Conservation (phyloP, 2,329 filamentous ascomycete genomes). For the Paraphoma chrysanthemicola region DNA sequence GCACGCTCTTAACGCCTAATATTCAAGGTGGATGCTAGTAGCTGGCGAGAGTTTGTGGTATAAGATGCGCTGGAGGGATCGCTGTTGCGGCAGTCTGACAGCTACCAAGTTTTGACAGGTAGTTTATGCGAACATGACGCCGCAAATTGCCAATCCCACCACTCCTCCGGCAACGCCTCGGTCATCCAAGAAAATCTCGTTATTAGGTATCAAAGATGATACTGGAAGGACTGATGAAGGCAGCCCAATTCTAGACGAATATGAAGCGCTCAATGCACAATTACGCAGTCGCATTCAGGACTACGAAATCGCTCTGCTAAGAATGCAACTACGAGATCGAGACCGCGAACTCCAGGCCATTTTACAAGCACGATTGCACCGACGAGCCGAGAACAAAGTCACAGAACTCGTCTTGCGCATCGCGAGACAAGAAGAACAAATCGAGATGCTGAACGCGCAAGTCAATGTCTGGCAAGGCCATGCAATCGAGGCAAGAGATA, state of each 20-base stretch:
- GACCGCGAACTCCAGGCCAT: not conserved
- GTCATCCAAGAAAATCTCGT: not conserved
- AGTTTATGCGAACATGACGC: not conserved
- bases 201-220: not conserved
- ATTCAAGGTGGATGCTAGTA: not conserved
- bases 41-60: not conserved
- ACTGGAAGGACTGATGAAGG: not conserved
- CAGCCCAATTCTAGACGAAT: not conserved
- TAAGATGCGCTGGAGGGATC: not conserved
- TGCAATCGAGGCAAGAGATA: not conserved
- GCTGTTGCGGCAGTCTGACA: not conserved
- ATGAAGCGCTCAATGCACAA: not conserved
- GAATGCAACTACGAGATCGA: not conserved
- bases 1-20: not conserved
- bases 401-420: not conserved
- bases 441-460: not conserved
- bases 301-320: not conserved
- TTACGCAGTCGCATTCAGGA: not conserved
- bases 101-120: not conserved
- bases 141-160: not conserved
- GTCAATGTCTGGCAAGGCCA: not conserved
- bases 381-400: not conserved
- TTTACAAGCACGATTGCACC: not conserved
- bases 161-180: not conserved
- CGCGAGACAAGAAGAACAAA: not conserved